Evolutionary conservation across 306 rosid species (phyloP).

Genomic region (Hippophae gyantsensis): DNA sequence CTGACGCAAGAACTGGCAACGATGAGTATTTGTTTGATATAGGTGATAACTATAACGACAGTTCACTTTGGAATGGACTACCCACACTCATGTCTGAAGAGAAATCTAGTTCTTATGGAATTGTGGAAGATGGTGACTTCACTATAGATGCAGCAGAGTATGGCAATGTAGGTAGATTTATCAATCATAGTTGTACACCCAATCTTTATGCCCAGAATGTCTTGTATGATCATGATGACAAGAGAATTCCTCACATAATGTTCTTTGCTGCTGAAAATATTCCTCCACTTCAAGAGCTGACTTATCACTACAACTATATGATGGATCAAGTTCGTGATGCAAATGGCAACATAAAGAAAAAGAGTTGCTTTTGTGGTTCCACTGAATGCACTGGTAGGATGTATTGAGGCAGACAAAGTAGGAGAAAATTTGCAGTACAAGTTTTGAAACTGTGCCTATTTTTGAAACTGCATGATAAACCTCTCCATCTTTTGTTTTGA

Average conservation of each 20-base stretch:
- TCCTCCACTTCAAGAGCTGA: constrained; percentile 85
- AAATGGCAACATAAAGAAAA: constrained; percentile 65
- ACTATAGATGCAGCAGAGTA: constrained; percentile 73
- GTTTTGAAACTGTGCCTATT: not conserved
- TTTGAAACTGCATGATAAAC: too few relatives aligned
- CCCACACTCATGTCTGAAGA: constrained; percentile 47
- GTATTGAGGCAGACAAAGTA: constrained; percentile 39
- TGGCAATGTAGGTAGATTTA: constrained; percentile 87
- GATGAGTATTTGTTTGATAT: constrained; percentile 91
- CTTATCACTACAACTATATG: constrained; percentile 68
- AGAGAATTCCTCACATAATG: constrained; percentile 87
- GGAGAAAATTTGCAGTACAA: not conserved
- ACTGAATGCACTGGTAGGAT: constrained; percentile 69
- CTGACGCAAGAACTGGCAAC: constrained; percentile 68
- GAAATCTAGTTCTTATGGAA: constrained; percentile 33
- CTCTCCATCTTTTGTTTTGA: too few relatives aligned
- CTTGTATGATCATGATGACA: constrained; percentile 72
- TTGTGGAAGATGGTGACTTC: constrained; percentile 49
- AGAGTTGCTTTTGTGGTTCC: constrained; percentile 75
- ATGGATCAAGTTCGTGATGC: constrained; percentile 68
- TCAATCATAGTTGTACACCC: constrained; percentile 93
- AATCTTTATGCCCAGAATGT: constrained; percentile 89
- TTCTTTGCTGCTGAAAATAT: constrained; percentile 87
- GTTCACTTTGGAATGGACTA: constrained; percentile 64
- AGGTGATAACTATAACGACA: constrained; percentile 52